phyloP scores from a whole-genome alignment of 306 rosid species.

The Prunus campanulata region DNA sequence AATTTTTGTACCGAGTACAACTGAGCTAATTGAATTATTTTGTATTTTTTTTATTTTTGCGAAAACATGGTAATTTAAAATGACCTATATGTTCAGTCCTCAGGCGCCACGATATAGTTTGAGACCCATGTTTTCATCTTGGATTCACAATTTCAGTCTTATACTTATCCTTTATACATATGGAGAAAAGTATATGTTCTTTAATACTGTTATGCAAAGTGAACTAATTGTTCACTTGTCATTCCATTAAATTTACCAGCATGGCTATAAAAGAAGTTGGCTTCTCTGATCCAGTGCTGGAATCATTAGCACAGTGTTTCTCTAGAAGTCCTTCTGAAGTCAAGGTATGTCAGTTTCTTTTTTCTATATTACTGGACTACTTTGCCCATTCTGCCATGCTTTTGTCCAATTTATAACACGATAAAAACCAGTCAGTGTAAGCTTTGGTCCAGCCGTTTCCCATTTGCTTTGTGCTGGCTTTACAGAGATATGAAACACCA shows the following conservation, averaged over 20 bases:
- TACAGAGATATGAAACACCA: constrained; percentile 92
- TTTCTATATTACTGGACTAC: not conserved
- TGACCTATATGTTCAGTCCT: not conserved
- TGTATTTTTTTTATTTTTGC: not conserved
- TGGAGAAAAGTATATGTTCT: not conserved
- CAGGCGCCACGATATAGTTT: not conserved
- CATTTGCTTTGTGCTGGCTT: constrained; percentile 89
- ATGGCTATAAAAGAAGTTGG: constrained; percentile 76
- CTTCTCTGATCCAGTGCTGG: constrained; percentile 67
- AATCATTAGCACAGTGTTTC: constrained; percentile 71
- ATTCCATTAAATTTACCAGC: constrained; percentile 47
- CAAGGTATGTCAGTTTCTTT: constrained; percentile 49
- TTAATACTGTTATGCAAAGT: constrained; percentile 14
- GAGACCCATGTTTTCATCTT: not conserved
- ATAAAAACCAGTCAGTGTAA: constrained; percentile 70
- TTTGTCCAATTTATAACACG: constrained; percentile 30
- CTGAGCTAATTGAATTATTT: not conserved
- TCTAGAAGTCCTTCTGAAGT: constrained; percentile 71
- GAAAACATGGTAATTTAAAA: not conserved
- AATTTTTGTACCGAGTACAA: not conserved
- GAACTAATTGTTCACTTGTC: constrained; percentile 25
- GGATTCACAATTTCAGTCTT: not conserved
- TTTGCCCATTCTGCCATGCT: constrained; percentile 24
- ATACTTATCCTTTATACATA: not conserved
- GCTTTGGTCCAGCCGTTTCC: constrained; percentile 88